Conservation (phyloP, 1,284 basidiomycete species). For the Sporisorium exsertum region DNA sequence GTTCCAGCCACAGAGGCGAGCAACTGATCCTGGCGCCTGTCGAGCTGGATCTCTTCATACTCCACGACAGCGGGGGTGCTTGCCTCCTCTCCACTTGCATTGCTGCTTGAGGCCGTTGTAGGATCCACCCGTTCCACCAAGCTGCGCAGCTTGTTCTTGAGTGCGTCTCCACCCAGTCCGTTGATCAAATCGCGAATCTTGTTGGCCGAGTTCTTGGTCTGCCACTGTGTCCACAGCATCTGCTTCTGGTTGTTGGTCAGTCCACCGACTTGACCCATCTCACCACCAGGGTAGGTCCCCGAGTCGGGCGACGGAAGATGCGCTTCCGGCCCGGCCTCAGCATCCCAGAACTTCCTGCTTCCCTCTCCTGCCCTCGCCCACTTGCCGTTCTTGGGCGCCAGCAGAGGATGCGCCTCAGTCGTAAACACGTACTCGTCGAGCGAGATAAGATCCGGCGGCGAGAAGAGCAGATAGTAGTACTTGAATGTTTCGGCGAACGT, state of each 20-base stretch:
- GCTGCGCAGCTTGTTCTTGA: slow-evolving; percentile 40
- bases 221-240: slow-evolving; percentile 46
- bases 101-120: not conserved
- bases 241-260: slow-evolving; percentile 65
- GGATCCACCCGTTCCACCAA: slow-evolving; percentile 27
- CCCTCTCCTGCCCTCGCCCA: slow-evolving; percentile 57
- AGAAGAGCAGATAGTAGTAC: slow-evolving; percentile 71
- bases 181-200: slow-evolving; percentile 40
- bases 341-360: slow-evolving; percentile 54
- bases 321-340: slow-evolving; percentile 14
- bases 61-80: not conserved
- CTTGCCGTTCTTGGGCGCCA: slow-evolving; percentile 56
- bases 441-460: slow-evolving; percentile 72
- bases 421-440: slow-evolving; percentile 75
- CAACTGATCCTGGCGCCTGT: not conserved
- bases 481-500: slow-evolving; percentile 74
- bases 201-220: slow-evolving; percentile 28
- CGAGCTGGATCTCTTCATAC: not conserved
- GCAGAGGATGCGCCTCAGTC: slow-evolving; percentile 70
- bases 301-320: slow-evolving; percentile 34
- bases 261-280: slow-evolving; percentile 51
- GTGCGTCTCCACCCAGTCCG: slow-evolving; percentile 35
- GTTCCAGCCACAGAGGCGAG: slow-evolving; percentile 27
- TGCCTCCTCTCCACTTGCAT: not conserved
- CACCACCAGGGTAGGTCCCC: slow-evolving; percentile 58